Conservation (phyloP, 1,284 basidiomycete genomes). For the Leccinum solheimii region DNA sequence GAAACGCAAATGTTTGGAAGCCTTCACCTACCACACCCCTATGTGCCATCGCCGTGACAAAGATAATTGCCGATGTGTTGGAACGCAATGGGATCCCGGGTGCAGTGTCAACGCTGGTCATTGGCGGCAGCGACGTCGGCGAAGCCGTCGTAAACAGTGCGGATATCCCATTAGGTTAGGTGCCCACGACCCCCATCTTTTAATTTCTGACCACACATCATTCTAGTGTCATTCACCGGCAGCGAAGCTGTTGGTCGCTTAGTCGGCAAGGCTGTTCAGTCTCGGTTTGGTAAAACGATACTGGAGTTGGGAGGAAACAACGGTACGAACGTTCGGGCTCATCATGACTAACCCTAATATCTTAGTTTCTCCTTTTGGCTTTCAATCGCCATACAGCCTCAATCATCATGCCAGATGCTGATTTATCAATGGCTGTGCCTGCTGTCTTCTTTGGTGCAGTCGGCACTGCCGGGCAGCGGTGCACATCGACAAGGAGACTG, state of each 20-base stretch:
- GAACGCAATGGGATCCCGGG: slow-evolving; percentile 82
- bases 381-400: slow-evolving; percentile 55
- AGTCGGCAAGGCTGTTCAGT: slow-evolving; percentile 81
- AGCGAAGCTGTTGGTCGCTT: slow-evolving; percentile 85
- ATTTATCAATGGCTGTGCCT: slow-evolving; percentile 85
- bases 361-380: slow-evolving; percentile 21
- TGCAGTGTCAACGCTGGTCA: slow-evolving; percentile 80
- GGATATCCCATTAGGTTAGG: slow-evolving; percentile 72
- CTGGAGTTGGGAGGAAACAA: slow-evolving; percentile 97
- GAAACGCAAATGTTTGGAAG: slow-evolving; percentile 95
- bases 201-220: slow-evolving; percentile 3
- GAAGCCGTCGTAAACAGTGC: slow-evolving; percentile 73
- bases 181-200: not conserved
- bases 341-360: slow-evolving; percentile 16
- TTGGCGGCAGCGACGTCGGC: slow-evolving; percentile 81
- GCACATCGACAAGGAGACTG: slow-evolving; percentile 89
- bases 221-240: slow-evolving; percentile 87
- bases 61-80: slow-evolving; percentile 79
- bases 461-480: slow-evolving; percentile 93
- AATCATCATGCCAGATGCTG: slow-evolving; percentile 91
- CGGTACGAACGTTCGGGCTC: slow-evolving; percentile 43
- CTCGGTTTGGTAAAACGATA: slow-evolving; percentile 80
- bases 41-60: slow-evolving; percentile 85
- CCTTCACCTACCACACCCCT: slow-evolving; percentile 88
- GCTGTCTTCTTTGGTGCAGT: slow-evolving; percentile 92